Evolutionary conservation across 2,329 filamentous ascomycete species (phyloP), one percentile per base, ranked within the genome.

Genomic region (Aspergillus clavatus): DNA sequence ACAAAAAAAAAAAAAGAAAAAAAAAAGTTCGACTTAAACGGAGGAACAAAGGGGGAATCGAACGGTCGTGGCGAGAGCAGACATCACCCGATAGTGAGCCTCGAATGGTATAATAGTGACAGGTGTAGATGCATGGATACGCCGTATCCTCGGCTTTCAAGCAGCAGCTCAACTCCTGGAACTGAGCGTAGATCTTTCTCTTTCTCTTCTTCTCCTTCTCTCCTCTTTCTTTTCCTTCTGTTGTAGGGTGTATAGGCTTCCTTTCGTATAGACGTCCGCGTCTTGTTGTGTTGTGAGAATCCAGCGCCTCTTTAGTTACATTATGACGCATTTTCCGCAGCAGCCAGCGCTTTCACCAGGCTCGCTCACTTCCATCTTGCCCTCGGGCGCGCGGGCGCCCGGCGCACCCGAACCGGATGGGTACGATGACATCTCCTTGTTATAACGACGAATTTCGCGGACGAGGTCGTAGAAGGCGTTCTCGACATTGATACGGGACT

Each of bases 381-480:
- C 65, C 45, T 75, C 53, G 77, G 84, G 59, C 48, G 74, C 75
- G 57, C 82, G 81, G 51, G 82, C 74, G 50, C 78, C 75, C 60
- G 80, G 75, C 55, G 83, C 82, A 58, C 68, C 70, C 46, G 84
- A 85, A 51, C 79, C 82, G 47, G 83, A 82, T 36, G 84, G 83
- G 71, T 94, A 88, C 48, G 87, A 88, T 50, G 90, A 89, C 84
- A 96, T 94, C 67, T 97, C 91, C 69, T 93, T 91, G 82, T 98
- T 97, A 75, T 95, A 97, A 72, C 89, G 86, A 72, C 93, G 83
- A 65, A 98, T 98, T 70, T 97, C 93, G 67, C 93, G 86, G 47
- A 98, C 93, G 59, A 97, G 90, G 67, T 97, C 90, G 79, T 91
- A 97, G 75, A 98, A 98, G 44, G 91, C 89, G 73, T 94, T 90